phyloP scores from a whole-genome alignment of 2,329 filamentous ascomycete species.

The Neofusicoccum umdonicola region DNA sequence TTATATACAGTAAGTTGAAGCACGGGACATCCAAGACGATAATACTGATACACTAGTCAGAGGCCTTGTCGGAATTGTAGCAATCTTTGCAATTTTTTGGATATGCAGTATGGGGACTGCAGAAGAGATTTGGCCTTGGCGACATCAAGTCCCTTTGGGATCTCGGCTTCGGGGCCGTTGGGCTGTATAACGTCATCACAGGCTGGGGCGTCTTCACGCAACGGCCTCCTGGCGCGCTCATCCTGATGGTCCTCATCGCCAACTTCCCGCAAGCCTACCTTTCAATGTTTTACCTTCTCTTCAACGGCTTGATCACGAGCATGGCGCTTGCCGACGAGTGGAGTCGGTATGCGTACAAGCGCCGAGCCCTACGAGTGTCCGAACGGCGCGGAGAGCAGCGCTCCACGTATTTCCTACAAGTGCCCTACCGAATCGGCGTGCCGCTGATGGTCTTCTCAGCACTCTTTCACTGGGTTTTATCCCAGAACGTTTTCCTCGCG shows the following conservation, averaged over 20 bases:
- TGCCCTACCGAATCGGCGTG: slow-evolving; percentile 38
- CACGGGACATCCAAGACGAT: too few relatives aligned
- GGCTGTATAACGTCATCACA: too few relatives aligned
- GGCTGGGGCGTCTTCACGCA: too few relatives aligned
- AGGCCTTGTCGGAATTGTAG: too few relatives aligned
- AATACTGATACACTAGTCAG: too few relatives aligned
- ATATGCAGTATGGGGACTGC: too few relatives aligned
- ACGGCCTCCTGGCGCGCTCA: too few relatives aligned
- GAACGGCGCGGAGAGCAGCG: slow-evolving; percentile 35
- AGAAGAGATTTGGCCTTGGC: too few relatives aligned
- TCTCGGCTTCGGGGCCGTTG: too few relatives aligned
- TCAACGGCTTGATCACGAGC: slow-evolving; percentile 47
- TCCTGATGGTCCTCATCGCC: slow-evolving; percentile 34
- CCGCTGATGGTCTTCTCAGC: slow-evolving; percentile 35
- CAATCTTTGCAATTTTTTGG: too few relatives aligned
- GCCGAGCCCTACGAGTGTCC: slow-evolving; percentile 40
- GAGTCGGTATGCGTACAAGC: slow-evolving; percentile 30
- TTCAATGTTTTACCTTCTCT: slow-evolving; percentile 46
- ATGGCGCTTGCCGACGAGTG: slow-evolving; percentile 51
- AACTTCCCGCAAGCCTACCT: slow-evolving; percentile 50
- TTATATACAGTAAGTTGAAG: too few relatives aligned
- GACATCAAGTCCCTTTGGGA: too few relatives aligned
- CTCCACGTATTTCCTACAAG: slow-evolving; percentile 40
- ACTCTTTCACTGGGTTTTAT: slow-evolving; percentile 45
- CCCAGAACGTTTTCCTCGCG: slow-evolving; percentile 44